Evolutionary conservation across 495 filamentous ascomycete species (phyloP).

Genomic region (Aspergillus baeticus): DNA sequence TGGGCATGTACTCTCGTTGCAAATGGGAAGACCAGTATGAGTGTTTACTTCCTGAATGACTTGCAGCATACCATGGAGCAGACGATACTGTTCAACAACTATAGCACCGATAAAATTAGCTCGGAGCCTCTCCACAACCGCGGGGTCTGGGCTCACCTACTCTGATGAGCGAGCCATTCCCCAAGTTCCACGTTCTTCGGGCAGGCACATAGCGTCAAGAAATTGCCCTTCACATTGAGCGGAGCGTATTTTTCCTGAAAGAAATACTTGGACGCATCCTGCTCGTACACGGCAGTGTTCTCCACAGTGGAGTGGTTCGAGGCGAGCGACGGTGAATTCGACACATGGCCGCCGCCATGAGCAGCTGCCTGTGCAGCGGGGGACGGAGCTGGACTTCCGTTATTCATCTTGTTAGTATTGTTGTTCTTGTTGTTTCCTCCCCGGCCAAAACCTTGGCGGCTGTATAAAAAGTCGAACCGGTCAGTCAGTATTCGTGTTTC

Average conservation of each 20-base stretch:
- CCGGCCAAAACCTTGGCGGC: conserved; percentile 52
- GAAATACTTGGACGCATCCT: conserved; percentile 64
- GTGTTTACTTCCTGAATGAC: conserved; percentile 78
- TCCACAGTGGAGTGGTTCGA: conserved; percentile 50
- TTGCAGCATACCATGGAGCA: conserved; percentile 79
- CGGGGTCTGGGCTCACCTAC: conserved; percentile 47
- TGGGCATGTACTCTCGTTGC: conserved; percentile 78
- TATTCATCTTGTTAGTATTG: conserved; percentile 46
- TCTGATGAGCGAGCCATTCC: conserved; percentile 94
- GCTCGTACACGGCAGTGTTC: conserved; percentile 43
- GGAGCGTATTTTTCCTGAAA: conserved; percentile 79
- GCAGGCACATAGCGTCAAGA: conserved; percentile 88
- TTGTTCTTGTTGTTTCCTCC: conserved; percentile 51
- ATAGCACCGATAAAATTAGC: conserved; percentile 20
- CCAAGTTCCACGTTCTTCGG: conserved; percentile 86
- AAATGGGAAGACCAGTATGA: conserved; percentile 67
- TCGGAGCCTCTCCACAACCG: background rate
- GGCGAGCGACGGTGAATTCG: conserved; percentile 57
- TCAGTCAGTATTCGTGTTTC: conserved; percentile 39
- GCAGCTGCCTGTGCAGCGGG: conserved; percentile 49
- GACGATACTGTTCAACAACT: conserved; percentile 90
- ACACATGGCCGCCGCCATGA: conserved; percentile 45
- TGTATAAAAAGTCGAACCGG: conserved; percentile 24
- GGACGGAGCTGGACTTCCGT: conserved; percentile 46
- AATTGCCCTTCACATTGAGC: conserved; percentile 92